These are phyloP conservation scores for Boletus semigastroideus DNA, from an alignment of 1,284 basidiomycete genomes.

Conservation along the genomic window DNA sequence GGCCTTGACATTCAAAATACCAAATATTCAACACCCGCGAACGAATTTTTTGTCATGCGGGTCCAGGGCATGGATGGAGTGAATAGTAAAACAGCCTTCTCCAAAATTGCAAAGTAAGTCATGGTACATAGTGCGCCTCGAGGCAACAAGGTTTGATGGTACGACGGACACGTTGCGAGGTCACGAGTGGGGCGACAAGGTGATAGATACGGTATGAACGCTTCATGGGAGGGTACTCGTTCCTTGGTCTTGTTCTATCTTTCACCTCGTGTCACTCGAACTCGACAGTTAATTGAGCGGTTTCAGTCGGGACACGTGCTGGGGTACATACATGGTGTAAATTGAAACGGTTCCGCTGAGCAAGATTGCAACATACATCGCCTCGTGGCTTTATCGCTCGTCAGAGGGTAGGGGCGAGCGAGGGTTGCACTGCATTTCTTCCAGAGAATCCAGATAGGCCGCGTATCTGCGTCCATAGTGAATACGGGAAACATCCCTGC, in stretches of 20 bases:
- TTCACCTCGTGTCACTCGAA: neutral
- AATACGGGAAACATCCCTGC: too few species aligned
- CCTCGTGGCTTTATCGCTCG: neutral
- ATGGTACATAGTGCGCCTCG: conserved; percentile 21
- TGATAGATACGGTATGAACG: conserved; percentile 15
- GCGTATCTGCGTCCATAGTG: neutral
- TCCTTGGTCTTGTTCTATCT: neutral
- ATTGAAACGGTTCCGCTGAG: conserved; percentile 17
- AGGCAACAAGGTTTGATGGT: conserved; percentile 34
- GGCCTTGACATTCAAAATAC: neutral
- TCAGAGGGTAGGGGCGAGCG: too few species aligned
- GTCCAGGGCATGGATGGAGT: neutral
- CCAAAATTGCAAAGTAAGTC: too few species aligned
- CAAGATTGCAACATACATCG: neutral
- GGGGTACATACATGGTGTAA: conserved; percentile 19
- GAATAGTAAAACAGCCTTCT: too few species aligned
- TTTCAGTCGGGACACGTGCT: conserved; percentile 23
- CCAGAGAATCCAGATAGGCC: too few species aligned
- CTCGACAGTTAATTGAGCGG: neutral
- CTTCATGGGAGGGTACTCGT: neutral
- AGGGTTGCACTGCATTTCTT: too few species aligned
- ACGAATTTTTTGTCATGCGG: conserved; percentile 1
- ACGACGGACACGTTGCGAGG: neutral
- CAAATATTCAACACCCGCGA: conserved; percentile 21
- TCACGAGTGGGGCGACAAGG: conserved; percentile 16